Conservation (phyloP, 2,329 filamentous ascomycete genomes). For the Monilinia polystroma region DNA sequence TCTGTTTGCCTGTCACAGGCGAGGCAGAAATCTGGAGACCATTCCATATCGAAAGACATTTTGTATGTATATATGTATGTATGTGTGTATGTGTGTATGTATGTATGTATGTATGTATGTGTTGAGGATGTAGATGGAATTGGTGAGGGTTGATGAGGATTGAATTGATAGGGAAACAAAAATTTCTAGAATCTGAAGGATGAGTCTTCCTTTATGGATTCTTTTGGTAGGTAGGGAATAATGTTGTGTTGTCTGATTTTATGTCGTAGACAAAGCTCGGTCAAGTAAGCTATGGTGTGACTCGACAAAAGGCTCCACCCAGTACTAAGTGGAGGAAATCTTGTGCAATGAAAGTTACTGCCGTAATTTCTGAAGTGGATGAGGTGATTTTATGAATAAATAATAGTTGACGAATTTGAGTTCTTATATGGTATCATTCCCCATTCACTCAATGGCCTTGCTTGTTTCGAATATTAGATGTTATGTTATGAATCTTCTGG, state of each 20-base stretch:
- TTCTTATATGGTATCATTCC: slow-evolving; percentile 26
- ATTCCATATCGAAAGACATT: slow-evolving; percentile 47
- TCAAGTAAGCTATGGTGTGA: slow-evolving; percentile 36
- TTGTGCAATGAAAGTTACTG: slow-evolving; percentile 29
- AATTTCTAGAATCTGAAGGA: slow-evolving; percentile 11
- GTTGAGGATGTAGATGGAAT: slow-evolving; percentile 12
- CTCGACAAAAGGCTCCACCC: slow-evolving; percentile 36
- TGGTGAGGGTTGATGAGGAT: slow-evolving; percentile 17
- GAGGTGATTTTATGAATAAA: slow-evolving; percentile 28
- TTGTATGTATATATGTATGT: slow-evolving; percentile 22
- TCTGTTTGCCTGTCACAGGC: slow-evolving; percentile 88
- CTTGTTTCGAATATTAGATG: slow-evolving; percentile 13
- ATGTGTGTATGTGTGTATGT: slow-evolving; percentile 13
- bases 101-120: slow-evolving; percentile 15
- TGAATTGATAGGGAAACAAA: slow-evolving; percentile 13
- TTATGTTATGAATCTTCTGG: neutral
- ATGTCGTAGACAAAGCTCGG: slow-evolving; percentile 24
- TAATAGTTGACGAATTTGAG: slow-evolving; percentile 24
- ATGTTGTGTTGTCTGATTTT: slow-evolving; percentile 26
- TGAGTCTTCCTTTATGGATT: slow-evolving; percentile 23
- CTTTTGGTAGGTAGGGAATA: slow-evolving; percentile 16
- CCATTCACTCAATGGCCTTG: slow-evolving; percentile 17
- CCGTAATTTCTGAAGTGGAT: slow-evolving; percentile 28
- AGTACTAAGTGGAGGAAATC: slow-evolving; percentile 27
- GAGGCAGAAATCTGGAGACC: slow-evolving; percentile 91